Evolutionary conservation across 2,329 filamentous ascomycete genomes (phyloP).

Genomic region (Botrytis squamosa): DNA sequence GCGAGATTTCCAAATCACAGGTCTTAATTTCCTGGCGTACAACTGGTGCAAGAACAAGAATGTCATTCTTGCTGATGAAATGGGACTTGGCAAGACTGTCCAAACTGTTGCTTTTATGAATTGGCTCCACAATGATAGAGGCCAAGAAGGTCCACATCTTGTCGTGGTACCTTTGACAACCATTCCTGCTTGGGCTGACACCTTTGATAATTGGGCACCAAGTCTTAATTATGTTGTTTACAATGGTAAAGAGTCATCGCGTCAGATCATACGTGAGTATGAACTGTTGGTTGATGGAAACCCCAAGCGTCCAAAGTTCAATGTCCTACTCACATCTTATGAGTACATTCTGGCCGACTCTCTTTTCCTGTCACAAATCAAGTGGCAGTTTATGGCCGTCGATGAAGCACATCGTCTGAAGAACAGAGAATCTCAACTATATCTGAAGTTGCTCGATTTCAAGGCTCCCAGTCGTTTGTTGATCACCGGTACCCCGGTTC

Average conservation of each 20-base stretch:
- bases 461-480: conserved; percentile 84
- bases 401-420: conserved; percentile 97
- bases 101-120: conserved; percentile 97
- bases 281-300: conserved; percentile 87
- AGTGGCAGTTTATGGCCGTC: conserved; percentile 96
- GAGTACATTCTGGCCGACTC: conserved; percentile 91
- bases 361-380: conserved; percentile 81
- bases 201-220: conserved; percentile 93
- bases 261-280: conserved; percentile 83
- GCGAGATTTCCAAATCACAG: conserved; percentile 88
- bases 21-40: conserved; percentile 91
- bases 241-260: conserved; percentile 82
- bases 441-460: conserved; percentile 80
- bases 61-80: conserved; percentile 96
- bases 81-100: conserved; percentile 97
- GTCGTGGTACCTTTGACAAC: conserved; percentile 97
- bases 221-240: conserved; percentile 98
- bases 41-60: conserved; percentile 96
- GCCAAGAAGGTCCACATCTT: conserved; percentile 90
- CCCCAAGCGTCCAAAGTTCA: conserved; percentile 87
- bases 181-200: conserved; percentile 97
- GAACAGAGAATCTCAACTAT: conserved; percentile 92
- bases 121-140: conserved; percentile 87
- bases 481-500: conserved; percentile 95
- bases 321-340: conserved; percentile 96